These are phyloP conservation scores for Cadophora sp. DNA, from an alignment of 2,329 filamentous ascomycete species.

Conservation along the genomic window DNA sequence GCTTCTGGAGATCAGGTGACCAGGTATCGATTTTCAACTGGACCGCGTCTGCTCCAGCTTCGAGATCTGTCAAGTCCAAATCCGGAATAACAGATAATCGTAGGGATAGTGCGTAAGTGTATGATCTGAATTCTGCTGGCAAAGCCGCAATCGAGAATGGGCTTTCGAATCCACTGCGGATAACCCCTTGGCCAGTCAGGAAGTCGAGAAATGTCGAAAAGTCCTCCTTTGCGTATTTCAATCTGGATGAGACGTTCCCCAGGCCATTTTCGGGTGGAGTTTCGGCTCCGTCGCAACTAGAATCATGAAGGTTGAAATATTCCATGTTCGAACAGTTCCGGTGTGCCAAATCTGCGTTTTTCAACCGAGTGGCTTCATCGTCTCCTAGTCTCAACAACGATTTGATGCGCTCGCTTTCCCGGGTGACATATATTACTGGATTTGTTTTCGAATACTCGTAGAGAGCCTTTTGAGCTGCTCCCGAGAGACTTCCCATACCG, in stretches of 20 bases:
- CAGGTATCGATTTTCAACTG: constrained; percentile 66
- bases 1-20: constrained; percentile 55
- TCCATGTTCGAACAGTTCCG: constrained; percentile 68
- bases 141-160: constrained; percentile 66
- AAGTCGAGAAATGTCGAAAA: constrained; percentile 65
- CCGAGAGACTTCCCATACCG: constrained; percentile 62
- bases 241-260: constrained; percentile 54
- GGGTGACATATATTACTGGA: constrained; percentile 73
- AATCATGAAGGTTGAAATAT: constrained; percentile 62
- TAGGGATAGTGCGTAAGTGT: constrained; percentile 72
- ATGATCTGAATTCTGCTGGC: constrained; percentile 63
- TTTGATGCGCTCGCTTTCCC: constrained; percentile 70
- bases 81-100: constrained; percentile 63
- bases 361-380: constrained; percentile 50
- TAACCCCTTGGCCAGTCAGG: constrained; percentile 59
- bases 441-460: constrained; percentile 67
- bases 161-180: constrained; percentile 61
- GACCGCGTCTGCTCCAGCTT: constrained; percentile 65
- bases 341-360: constrained; percentile 53
- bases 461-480: constrained; percentile 57
- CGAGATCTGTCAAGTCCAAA: constrained; percentile 58
- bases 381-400: constrained; percentile 52
- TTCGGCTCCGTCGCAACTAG: constrained; percentile 47
- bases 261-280: constrained; percentile 52
- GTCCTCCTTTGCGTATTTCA: constrained; percentile 63